Conservation (phyloP, 495 filamentous ascomycete species). For the Clohesyomyces aquaticus region DNA sequence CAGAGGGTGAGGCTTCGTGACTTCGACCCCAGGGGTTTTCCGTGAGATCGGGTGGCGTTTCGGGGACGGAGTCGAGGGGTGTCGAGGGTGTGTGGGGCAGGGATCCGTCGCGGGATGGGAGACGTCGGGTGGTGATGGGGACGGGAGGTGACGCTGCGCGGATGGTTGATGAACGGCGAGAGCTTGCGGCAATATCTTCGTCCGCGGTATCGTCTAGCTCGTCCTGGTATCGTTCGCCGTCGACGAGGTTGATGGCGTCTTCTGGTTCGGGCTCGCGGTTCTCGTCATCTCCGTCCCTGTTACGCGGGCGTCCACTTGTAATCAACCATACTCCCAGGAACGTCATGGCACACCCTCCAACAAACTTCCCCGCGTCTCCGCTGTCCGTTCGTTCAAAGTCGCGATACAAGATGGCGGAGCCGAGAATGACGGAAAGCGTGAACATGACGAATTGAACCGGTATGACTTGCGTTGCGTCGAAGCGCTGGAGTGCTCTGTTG, state of each 20-base stretch:
- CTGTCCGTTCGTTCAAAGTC: conserved; percentile 83
- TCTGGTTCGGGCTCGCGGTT: conserved; percentile 48
- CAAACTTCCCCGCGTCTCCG: conserved; percentile 75
- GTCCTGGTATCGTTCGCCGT: conserved; percentile 38
- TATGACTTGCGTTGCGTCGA: conserved; percentile 96
- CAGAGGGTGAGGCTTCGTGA: conserved; percentile 8
- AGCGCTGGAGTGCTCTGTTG: conserved; percentile 90
- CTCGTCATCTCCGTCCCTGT: conserved; percentile 57
- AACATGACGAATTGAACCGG: conserved; percentile 97
- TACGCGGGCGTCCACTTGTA: conserved; percentile 65
- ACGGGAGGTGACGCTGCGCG: conserved; percentile 28
- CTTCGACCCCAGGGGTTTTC: conserved; percentile 31
- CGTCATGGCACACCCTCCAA: conserved; percentile 85
- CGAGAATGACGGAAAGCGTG: conserved; percentile 91
- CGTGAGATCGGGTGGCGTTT: conserved; percentile 17
- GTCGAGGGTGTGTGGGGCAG: background rate
- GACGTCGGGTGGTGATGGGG: conserved; percentile 18
- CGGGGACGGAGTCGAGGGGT: conserved; percentile 3
- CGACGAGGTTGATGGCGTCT: conserved; percentile 37
- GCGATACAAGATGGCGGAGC: conserved; percentile 87
- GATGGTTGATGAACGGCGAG: conserved; percentile 26
- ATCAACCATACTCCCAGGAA: conserved; percentile 95
- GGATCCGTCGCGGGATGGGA: conserved; percentile 3
- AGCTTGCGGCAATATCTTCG: conserved; percentile 8
- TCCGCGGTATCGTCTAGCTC: conserved; percentile 27